These are phyloP conservation scores for Herpetomonas tarakana DNA, from an alignment of 208 protist species.

Conservation along the genomic window DNA sequence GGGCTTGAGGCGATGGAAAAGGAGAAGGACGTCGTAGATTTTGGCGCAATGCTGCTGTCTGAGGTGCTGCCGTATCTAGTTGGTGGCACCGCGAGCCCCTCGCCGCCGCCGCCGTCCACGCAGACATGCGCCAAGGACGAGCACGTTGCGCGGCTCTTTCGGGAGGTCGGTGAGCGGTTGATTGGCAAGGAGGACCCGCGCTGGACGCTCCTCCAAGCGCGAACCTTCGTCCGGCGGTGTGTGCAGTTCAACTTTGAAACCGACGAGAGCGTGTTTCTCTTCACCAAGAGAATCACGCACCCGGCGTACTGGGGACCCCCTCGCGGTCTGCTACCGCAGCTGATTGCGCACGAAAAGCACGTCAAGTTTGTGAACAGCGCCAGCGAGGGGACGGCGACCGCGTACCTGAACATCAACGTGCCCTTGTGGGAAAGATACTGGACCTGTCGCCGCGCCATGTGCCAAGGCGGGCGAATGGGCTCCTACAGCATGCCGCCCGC, in stretches of 20 bases:
- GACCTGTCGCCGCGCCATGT: slow-evolving; percentile 41
- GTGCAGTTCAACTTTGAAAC: slow-evolving; percentile 29
- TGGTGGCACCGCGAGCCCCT: not conserved
- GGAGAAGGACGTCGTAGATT: slow-evolving; percentile 16
- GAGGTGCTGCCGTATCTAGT: slow-evolving; percentile 47
- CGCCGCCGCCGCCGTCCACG: not conserved
- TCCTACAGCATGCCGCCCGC: slow-evolving; percentile 32
- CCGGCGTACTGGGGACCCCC: slow-evolving; percentile 40
- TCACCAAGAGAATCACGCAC: slow-evolving; percentile 43
- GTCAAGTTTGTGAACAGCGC: slow-evolving; percentile 7
- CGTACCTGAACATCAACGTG: slow-evolving; percentile 55
- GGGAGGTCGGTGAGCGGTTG: slow-evolving; percentile 54
- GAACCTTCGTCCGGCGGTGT: slow-evolving; percentile 54
- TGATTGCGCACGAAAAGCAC: slow-evolving; percentile 23
- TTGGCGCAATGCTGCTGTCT: slow-evolving; percentile 17
- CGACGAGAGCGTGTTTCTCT: slow-evolving; percentile 36
- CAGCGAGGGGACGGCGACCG: slow-evolving; percentile 3
- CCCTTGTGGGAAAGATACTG: slow-evolving; percentile 64
- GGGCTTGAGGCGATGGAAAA: not conserved
- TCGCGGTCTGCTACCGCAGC: slow-evolving; percentile 24
- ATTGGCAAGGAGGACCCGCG: slow-evolving; percentile 51
- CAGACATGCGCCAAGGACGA: slow-evolving; percentile 9
- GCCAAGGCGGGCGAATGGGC: slow-evolving; percentile 23
- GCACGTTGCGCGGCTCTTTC: slow-evolving; percentile 38
- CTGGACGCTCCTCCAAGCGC: slow-evolving; percentile 55